Evolutionary conservation across 306 rosid species (phyloP), one percentile per base, ranked within the genome.

Genomic region (Quercus wislizeni): DNA sequence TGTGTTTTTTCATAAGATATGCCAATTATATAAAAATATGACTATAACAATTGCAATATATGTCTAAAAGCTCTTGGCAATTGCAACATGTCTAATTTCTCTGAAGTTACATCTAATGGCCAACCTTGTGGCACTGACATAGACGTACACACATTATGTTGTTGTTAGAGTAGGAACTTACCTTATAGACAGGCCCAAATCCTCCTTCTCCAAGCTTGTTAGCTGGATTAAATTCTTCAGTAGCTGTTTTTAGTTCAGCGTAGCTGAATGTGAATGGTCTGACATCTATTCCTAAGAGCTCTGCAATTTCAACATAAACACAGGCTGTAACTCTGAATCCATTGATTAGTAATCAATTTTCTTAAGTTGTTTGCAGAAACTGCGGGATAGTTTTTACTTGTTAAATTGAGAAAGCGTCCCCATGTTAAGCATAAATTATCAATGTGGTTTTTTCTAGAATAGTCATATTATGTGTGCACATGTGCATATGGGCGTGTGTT

Each of bases 171-270:
- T 62, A 21, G 49, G 33, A 27, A 49, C 67, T 80, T 84, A 91
- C 93, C 94, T 90, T 90, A 65, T 74, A 88, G 70, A 93, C 97
- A 68, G 97, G 93, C 82, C 98, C 97, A 77, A 93, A 92, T 81
- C 96, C 97, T 80, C 97, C 96, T 71, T 92, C 90, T 58, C 97
- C 92, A 57, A 91, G 87, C 82, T 91, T 92, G 69, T 89, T 88
- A 62, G 69, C 83, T 25, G 75, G 21, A 79, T 74, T 81, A 67
- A 91, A 88, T 85, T 92, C 97, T 78, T 79, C 52, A 20, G 96
- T 93, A 72, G 96, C 92, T 75, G 67, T 81, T 76, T 43, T 88
- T 58, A 91, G 81, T 81, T 88, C 96, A 4, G 82, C 79, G 72
- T 83, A 89, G 73, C 87, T 86, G 80, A 91, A 93, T 73, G 92